Conservation (phyloP, 2,329 filamentous ascomycete genomes). For the Microsporum ferrugineum region DNA sequence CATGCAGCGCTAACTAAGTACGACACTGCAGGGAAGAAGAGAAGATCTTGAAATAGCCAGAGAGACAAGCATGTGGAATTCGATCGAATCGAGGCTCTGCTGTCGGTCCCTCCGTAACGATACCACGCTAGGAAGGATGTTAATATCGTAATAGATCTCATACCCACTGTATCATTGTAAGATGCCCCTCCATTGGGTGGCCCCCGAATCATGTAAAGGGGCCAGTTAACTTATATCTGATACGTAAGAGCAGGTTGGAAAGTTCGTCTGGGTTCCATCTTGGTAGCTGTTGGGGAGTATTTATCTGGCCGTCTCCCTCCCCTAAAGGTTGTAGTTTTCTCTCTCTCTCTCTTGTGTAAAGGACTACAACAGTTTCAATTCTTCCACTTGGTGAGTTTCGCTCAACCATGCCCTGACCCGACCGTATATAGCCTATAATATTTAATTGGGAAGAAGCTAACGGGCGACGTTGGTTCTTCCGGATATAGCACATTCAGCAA, state of each 20-base stretch:
- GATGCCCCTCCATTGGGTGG: slow-evolving; percentile 1
- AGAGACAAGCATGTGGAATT: not conserved
- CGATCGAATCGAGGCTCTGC: slow-evolving; percentile 3
- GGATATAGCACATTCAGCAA: not conserved
- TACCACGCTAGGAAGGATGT: too few species aligned
- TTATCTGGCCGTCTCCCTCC: not conserved
- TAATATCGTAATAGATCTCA: too few species aligned
- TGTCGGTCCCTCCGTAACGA: not conserved
- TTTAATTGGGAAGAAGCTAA: not conserved
- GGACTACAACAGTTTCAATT: not conserved
- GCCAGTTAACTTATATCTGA: not conserved
- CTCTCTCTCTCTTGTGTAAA: not conserved
- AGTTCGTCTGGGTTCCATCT: not conserved
- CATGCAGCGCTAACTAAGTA: not conserved
- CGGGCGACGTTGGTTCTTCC: not conserved
- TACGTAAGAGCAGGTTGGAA: not conserved
- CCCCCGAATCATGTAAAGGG: not conserved
- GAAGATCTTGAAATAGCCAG: not conserved
- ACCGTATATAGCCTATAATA: not conserved
- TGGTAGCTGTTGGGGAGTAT: not conserved
- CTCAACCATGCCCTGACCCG: not conserved
- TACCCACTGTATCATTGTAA: not conserved
- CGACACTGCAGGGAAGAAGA: not conserved
- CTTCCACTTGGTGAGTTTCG: not conserved
- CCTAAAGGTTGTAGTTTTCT: not conserved